These are phyloP conservation scores for Lactarius sanguifluus DNA, from an alignment of 768 basidiomycete genomes.

Conservation along the genomic window DNA sequence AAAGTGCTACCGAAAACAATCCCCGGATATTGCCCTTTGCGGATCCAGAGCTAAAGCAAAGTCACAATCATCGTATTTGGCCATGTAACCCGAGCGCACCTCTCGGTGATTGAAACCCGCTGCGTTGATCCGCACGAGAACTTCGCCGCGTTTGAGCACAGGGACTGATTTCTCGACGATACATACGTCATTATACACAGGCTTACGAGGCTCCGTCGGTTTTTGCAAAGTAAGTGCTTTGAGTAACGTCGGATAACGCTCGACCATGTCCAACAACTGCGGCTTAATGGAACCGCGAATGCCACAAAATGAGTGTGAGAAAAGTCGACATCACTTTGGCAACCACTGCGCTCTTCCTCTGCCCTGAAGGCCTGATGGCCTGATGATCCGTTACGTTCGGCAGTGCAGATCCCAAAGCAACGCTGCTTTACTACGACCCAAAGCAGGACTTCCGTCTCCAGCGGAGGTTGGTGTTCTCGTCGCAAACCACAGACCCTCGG, in stretches of 20 bases:
- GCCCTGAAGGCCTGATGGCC: too few species aligned
- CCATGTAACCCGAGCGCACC: not conserved
- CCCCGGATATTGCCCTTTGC: slow-evolving; percentile 64
- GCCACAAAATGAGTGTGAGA: not conserved
- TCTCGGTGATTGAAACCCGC: slow-evolving; percentile 79
- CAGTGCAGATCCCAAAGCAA: not conserved
- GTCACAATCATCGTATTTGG: not conserved
- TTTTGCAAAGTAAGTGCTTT: slow-evolving; percentile 11
- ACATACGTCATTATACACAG: slow-evolving; percentile 56
- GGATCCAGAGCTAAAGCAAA: slow-evolving; percentile 63
- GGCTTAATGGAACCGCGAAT: not conserved
- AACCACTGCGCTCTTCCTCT: not conserved
- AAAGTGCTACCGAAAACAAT: slow-evolving; percentile 59
- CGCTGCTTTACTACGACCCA: not conserved
- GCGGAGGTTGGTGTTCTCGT: not conserved
- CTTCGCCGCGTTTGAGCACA: slow-evolving; percentile 51
- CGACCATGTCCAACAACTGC: not conserved
- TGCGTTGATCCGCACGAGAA: slow-evolving; percentile 67
- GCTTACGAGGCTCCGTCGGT: slow-evolving; percentile 28
- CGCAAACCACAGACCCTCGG: not conserved
- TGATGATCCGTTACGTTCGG: slow-evolving; percentile 17
- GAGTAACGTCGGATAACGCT: slow-evolving; percentile 1
- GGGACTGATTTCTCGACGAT: slow-evolving; percentile 53
- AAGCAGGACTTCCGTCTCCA: not conserved
- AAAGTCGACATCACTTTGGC: not conserved